Evolutionary conservation across 805 yeast species (phyloP).

Genomic region (Zygotorulaspora sp.): DNA sequence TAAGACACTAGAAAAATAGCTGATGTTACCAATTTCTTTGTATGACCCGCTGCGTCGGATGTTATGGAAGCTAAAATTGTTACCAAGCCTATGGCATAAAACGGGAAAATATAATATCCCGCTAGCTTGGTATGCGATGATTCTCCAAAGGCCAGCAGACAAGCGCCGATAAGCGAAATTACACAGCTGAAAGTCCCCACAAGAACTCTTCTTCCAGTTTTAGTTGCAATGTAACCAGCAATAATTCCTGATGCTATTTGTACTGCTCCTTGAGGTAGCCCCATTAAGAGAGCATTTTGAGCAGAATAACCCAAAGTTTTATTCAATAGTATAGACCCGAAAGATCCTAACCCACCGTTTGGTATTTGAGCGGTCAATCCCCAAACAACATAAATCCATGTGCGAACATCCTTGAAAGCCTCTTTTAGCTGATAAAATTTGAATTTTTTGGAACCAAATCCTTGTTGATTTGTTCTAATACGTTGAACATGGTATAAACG

Average conservation of each 20-base stretch:
- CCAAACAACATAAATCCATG: conserved; percentile 44
- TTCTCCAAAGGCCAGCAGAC: conserved; percentile 43
- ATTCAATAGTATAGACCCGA: conserved; percentile 42
- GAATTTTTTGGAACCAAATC: conserved; percentile 52
- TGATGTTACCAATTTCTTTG: conserved; percentile 60
- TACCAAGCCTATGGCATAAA: conserved; percentile 37
- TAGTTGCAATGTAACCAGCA: conserved; percentile 20
- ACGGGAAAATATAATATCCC: conserved; percentile 37
- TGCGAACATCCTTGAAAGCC: conserved; percentile 45
- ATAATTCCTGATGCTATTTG: conserved; percentile 35
- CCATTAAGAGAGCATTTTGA: conserved; percentile 40
- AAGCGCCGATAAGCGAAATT: conserved; percentile 32
- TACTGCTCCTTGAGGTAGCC: conserved; percentile 45
- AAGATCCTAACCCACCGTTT: conserved; percentile 52
- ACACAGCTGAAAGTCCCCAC: conserved; percentile 34
- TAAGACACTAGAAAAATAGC: conserved; percentile 58
- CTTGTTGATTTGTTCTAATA: conserved; percentile 51
- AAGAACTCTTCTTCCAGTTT: conserved; percentile 22
- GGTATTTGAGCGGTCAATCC: conserved; percentile 43
- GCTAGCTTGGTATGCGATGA: conserved; percentile 36
- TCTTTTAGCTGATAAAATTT: conserved; percentile 51
- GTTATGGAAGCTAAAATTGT: conserved; percentile 35
- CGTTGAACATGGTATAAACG: conserved; percentile 46
- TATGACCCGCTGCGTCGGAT: conserved; percentile 62
- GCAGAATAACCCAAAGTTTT: conserved; percentile 42